Percentiles rank a stretch among this genome's conserved stretches.
Evolutionary conservation across 768 basidiomycete genomes (phyloP).

Genomic region (Auricularia auricula-judae): DNA sequence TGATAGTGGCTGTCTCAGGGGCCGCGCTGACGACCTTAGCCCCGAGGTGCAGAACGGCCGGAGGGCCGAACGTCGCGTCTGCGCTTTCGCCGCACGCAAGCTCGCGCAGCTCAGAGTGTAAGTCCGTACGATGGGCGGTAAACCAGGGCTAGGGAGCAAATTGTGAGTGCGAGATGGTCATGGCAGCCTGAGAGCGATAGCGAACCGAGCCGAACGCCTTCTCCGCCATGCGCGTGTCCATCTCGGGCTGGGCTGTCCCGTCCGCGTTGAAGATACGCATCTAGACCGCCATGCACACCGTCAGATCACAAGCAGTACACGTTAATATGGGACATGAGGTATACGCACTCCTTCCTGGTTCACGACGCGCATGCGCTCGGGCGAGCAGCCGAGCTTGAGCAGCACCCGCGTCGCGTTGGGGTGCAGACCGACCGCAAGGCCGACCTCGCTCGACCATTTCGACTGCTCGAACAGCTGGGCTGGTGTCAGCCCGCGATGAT

Average conservation of each 20-base stretch:
- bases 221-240: neutral
- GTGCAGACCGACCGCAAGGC: neutral
- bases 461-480: neutral
- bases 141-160: neutral
- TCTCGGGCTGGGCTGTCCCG: neutral
- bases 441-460: neutral
- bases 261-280: slow-evolving; percentile 1
- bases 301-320: too few species aligned
- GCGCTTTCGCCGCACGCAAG: neutral
- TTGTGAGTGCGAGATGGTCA: neutral
- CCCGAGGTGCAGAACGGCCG: neutral
- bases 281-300: neutral
- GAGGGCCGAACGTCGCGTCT: neutral
- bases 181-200: neutral
- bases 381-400: neutral
- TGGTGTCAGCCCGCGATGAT: neutral
- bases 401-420: slow-evolving; percentile 1
- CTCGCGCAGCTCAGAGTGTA: neutral
- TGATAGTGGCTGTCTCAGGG: slow-evolving; percentile 1
- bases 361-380: neutral
- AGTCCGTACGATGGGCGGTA: neutral
- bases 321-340: too few species aligned
- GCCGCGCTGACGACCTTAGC: neutral
- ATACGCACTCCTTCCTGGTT: neutral
- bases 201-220: neutral